Conservation (phyloP, 805 yeast species). For the Brettanomyces anomalus region DNA sequence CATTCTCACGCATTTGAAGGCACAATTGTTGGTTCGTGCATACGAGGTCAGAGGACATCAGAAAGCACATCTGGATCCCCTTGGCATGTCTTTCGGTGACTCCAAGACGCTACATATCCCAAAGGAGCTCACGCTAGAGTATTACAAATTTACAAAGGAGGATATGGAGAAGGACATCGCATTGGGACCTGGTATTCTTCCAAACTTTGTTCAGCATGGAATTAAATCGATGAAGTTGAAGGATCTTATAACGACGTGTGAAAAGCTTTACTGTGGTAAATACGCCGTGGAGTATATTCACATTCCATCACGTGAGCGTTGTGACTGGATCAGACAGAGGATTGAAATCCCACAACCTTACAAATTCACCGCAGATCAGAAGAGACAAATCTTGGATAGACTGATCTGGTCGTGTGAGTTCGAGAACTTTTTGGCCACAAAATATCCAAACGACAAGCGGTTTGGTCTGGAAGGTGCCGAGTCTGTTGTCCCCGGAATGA, state of each 20-base stretch:
- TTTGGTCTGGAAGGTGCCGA: slow-evolving; percentile 99
- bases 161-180: slow-evolving; percentile 79
- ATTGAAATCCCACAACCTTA: slow-evolving; percentile 87
- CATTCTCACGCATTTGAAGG: slow-evolving; percentile 83
- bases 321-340: slow-evolving; percentile 98
- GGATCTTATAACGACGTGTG: slow-evolving; percentile 73
- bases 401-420: slow-evolving; percentile 94
- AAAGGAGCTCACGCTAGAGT: slow-evolving; percentile 81
- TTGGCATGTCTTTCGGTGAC: slow-evolving; percentile 80
- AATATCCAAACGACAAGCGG: slow-evolving; percentile 97
- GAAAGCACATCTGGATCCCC: slow-evolving; percentile 93
- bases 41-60: slow-evolving; percentile 98
- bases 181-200: slow-evolving; percentile 95
- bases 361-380: slow-evolving; percentile 78
- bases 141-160: slow-evolving; percentile 82
- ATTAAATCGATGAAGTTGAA: slow-evolving; percentile 57
- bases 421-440: slow-evolving; percentile 85
- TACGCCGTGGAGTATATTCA: slow-evolving; percentile 96
- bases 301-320: slow-evolving; percentile 88
- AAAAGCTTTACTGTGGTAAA: slow-evolving; percentile 74
- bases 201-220: slow-evolving; percentile 69
- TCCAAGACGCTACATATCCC: slow-evolving; percentile 47
- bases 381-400: slow-evolving; percentile 93
- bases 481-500: slow-evolving; percentile 92
- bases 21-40: slow-evolving; percentile 93